A percentile compares a stretch with the other conserved stretches of the same genome.
phyloP scores from a whole-genome alignment of 2,329 filamentous ascomycete species.

The Lecanicillium sp. region DNA sequence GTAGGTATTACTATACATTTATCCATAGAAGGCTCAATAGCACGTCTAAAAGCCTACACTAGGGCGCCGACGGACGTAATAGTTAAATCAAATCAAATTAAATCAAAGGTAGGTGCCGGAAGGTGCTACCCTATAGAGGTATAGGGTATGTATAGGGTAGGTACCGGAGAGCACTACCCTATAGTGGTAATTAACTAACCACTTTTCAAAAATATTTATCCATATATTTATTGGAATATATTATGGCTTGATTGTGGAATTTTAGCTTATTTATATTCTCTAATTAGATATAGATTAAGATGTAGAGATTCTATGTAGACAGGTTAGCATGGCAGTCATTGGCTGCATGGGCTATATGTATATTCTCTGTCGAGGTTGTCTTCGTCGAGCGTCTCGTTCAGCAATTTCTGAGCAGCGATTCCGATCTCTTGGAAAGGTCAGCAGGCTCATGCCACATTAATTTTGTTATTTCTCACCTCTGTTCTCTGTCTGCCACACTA shows the following conservation, averaged over 20 bases:
- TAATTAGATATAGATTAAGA: neutral
- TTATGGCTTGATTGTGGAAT: neutral
- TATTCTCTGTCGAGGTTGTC: conserved; percentile 2
- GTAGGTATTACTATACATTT: neutral
- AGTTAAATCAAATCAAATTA: conserved; percentile 2
- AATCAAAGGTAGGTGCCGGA: no score
- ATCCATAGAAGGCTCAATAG: conserved; percentile 1
- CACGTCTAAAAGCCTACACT: conserved; percentile 3
- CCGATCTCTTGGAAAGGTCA: neutral
- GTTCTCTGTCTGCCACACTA: conserved; percentile 25
- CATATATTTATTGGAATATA: neutral
- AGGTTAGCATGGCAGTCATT: neutral
- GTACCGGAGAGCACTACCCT: no score
- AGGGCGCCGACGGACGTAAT: neutral
- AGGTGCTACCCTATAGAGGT: no score
- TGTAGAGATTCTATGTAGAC: neutral
- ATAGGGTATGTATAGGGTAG: no score
- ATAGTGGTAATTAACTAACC: no score
- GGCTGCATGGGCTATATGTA: neutral
- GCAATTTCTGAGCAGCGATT: neutral
- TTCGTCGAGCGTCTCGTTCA: neutral
- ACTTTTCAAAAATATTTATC: no score
- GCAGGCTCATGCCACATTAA: neutral
- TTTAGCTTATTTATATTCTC: conserved; percentile 1
- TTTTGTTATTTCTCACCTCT: neutral